Conservation (phyloP, 2,329 filamentous ascomycete species). For the Claviceps sp. region DNA sequence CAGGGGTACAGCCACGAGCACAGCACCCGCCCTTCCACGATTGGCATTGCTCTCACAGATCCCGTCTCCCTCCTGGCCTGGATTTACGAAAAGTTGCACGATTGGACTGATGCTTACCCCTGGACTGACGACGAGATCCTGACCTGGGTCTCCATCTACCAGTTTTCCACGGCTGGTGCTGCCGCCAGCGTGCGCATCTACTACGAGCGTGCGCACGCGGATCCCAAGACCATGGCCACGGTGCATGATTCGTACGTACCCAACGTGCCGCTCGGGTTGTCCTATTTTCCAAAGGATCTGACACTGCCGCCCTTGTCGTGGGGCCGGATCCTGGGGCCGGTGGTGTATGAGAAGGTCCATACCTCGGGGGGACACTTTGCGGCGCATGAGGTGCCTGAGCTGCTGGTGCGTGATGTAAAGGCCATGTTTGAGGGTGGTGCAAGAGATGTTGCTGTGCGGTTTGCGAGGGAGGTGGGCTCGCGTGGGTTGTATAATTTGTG, state of each 20-base stretch:
- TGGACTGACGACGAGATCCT: slow-evolving; percentile 68
- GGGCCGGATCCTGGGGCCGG: slow-evolving; percentile 42
- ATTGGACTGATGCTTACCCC: slow-evolving; percentile 59
- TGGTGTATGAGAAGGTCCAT: slow-evolving; percentile 42
- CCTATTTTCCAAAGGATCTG: slow-evolving; percentile 46
- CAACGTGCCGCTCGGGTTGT: slow-evolving; percentile 30
- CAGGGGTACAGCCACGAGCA: slow-evolving; percentile 18
- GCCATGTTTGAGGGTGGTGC: slow-evolving; percentile 37
- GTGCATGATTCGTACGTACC: slow-evolving; percentile 15
- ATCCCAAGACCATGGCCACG: slow-evolving; percentile 9
- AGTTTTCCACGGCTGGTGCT: slow-evolving; percentile 55
- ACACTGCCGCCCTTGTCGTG: slow-evolving; percentile 38
- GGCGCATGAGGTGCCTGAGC: slow-evolving; percentile 41
- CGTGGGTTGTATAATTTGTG: not conserved
- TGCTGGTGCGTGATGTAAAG: slow-evolving; percentile 37
- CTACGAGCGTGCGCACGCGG: slow-evolving; percentile 46
- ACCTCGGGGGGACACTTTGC: slow-evolving; percentile 47
- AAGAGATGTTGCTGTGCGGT: slow-evolving; percentile 1
- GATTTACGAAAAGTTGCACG: slow-evolving; percentile 70
- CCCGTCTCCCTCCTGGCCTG: slow-evolving; percentile 60
- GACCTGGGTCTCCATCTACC: slow-evolving; percentile 63
- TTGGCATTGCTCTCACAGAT: slow-evolving; percentile 56
- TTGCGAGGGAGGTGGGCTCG: not conserved
- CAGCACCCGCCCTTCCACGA: slow-evolving; percentile 58
- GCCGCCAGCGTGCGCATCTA: slow-evolving; percentile 58